Evolutionary conservation across 1,139 yeast genomes (phyloP), one percentile per base, ranked within the genome.

Genomic region (Taphrina pruni): DNA sequence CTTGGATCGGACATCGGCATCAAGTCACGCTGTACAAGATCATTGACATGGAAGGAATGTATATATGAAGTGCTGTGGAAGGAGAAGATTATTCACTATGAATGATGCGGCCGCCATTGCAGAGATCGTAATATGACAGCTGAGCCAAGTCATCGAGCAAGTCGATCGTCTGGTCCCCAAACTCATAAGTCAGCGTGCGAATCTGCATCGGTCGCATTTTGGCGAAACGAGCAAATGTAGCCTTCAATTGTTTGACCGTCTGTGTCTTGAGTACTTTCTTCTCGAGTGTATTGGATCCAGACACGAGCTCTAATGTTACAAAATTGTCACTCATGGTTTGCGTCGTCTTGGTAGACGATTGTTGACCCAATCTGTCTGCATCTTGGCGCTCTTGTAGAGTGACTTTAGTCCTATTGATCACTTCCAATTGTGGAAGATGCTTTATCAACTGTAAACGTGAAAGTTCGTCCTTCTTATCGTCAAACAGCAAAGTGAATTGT

Each of bases 321-420:
- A 64, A 32, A 36, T 64, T 57, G 43, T 64, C 21, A 20, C 41
- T 17, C 55, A 64, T 45, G 43, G 43, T 8, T 12, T 32, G 38
- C 5, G 46, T 21, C 20, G 41, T 9, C 11, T 20, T 39, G 21
- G 14, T 17, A 7, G 48, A 36, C 17, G 67, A 17, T 17, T 20
- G 46, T 17, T 20, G 46, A 35, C 51, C 67, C 11, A 54, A 26
- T 12, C 35, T 26, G 1, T 21, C 54, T n/a, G 67, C 67, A 55
- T 64, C 67, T 36, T 64, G 55, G n/a, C 67, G 61, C 46, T 64
- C 67, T 38, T 64, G 67, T 39, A 17, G 55, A 8, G 67, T 64
- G 55, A 64, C 51, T 36, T 46, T 46, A 6, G 67, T 64, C 17
- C 46, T 32, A 38, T 64, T 64, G 36, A 64, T 21, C 7, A 55